Conservation (phyloP, 441 rosid genomes). For the Hura crepitans region DNA sequence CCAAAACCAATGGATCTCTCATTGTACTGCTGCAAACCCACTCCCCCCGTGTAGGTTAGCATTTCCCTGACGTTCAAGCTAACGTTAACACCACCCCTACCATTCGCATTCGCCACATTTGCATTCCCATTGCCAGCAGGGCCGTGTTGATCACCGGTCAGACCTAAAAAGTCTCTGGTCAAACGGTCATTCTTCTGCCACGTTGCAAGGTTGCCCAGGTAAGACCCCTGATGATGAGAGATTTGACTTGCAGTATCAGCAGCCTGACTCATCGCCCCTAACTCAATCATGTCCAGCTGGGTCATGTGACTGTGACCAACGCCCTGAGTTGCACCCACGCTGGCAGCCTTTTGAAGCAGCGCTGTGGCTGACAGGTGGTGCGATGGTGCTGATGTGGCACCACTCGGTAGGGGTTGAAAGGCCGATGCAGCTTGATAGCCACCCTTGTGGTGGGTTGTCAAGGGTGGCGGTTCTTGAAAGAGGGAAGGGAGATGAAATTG, state of each 20-base stretch:
- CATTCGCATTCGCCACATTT: conserved; percentile 9
- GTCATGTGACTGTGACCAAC: conserved; percentile 34
- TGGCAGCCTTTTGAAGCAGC: conserved; percentile 83
- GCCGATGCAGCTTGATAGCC: conserved; percentile 30
- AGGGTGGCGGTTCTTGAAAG: conserved; percentile 30
- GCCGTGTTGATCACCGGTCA: conserved; percentile 37
- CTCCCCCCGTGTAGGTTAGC: conserved; percentile 48
- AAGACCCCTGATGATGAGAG: conserved; percentile 22
- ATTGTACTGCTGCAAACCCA: conserved; percentile 39
- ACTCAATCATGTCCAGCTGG: conserved; percentile 40
- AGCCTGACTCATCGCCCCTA: conserved; percentile 9
- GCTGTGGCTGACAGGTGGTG: conserved; percentile 81
- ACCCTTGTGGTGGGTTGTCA: conserved; percentile 14
- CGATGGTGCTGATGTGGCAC: conserved; percentile 31
- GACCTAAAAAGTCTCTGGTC: conserved; percentile 89
- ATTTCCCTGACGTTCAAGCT: conserved; percentile 42
- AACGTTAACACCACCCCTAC: conserved; percentile 39
- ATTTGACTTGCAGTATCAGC: conserved; percentile 24
- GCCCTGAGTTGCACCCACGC: conserved; percentile 44
- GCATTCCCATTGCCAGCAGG: conserved; percentile 17
- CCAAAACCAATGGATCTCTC: conserved; percentile 51
- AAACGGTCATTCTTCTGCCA: conserved; percentile 64
- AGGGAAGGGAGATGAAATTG: conserved; percentile 33
- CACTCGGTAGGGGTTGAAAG: conserved; percentile 34
- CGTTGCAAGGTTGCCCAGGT: conserved; percentile 40